Evolutionary conservation across 108 stramenopile genomes (phyloP).

Genomic region (Cyclotella cryptica): DNA sequence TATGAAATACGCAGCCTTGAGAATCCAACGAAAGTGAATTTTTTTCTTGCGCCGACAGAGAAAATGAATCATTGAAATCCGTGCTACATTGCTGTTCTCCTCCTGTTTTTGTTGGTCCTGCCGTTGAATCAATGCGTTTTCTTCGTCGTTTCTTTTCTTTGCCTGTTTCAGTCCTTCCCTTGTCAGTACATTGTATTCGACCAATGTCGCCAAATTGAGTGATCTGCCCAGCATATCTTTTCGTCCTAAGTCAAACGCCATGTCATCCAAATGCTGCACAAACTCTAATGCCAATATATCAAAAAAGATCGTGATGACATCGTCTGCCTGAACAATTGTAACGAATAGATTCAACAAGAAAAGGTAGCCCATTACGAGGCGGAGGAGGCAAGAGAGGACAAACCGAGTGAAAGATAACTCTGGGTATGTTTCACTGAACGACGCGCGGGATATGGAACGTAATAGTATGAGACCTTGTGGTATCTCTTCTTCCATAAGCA

Average conservation of each 20-base stretch:
- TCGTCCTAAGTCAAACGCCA: constrained; percentile 18
- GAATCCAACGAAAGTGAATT: constrained; percentile 11
- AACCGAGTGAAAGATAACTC: constrained; percentile 8
- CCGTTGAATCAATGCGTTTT: neutral
- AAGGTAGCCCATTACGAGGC: constrained; percentile 23
- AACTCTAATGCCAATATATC: constrained; percentile 33
- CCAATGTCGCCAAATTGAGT: constrained; percentile 4
- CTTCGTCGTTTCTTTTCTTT: neutral
- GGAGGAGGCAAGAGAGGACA: constrained; percentile 7
- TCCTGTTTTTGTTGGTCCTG: neutral
- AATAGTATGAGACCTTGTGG: constrained; percentile 9
- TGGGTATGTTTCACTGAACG: constrained; percentile 1
- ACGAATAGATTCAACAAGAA: constrained; percentile 28
- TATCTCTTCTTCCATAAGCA: constrained; percentile 23
- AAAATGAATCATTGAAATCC: neutral
- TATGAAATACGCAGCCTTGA: constrained; percentile 20
- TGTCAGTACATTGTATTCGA: constrained; percentile 12
- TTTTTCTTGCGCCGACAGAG: neutral
- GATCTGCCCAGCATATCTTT: constrained; percentile 27
- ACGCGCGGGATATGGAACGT: neutral
- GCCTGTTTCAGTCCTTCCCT: neutral
- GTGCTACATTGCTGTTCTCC: neutral
- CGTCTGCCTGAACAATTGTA: constrained; percentile 16
- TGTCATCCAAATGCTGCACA: constrained; percentile 21
- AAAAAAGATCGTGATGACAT: constrained; percentile 31